These are phyloP conservation scores for Xenosphaeropsis pyriputrescens DNA, from an alignment of 2,329 filamentous ascomycete genomes.

Conservation along the genomic window DNA sequence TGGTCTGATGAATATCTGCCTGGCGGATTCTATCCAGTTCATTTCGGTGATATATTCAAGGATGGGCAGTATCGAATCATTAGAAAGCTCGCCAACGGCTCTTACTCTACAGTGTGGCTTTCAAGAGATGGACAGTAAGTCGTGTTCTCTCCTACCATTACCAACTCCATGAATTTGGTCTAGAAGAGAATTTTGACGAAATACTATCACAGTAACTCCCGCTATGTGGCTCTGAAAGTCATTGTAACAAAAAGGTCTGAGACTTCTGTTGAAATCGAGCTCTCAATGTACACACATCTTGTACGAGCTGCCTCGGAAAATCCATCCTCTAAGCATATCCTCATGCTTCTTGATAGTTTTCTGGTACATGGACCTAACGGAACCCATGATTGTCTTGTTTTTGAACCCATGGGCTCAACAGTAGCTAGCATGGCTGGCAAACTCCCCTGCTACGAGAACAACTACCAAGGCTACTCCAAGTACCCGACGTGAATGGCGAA, in stretches of 20 bases:
- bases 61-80: slow-evolving; percentile 25
- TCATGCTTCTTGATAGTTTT: slow-evolving; percentile 22
- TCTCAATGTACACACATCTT: background rate
- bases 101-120: slow-evolving; percentile 29
- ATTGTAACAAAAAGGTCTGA: too few species aligned
- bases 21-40: slow-evolving; percentile 27
- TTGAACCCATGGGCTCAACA: slow-evolving; percentile 22
- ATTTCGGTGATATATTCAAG: slow-evolving; percentile 24
- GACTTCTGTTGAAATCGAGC: background rate
- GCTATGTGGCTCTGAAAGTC: background rate
- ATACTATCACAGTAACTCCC: slow-evolving; percentile 3
- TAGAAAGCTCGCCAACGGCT: slow-evolving; percentile 29
- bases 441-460: slow-evolving; percentile 8
- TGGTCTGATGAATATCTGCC: slow-evolving; percentile 6
- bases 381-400: slow-evolving; percentile 26
- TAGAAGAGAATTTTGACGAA: background rate
- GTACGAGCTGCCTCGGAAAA: slow-evolving; percentile 2
- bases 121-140: slow-evolving; percentile 15
- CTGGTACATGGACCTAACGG: slow-evolving; percentile 26
- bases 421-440: slow-evolving; percentile 20
- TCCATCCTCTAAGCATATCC: slow-evolving; percentile 14
- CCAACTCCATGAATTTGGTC: slow-evolving; percentile 1
- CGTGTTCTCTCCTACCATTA: too few species aligned
- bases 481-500: too few species aligned
- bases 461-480: too few species aligned